Percentiles rank a stretch among this genome's conserved stretches.
These are phyloP conservation scores for Penicillium maclennaniae DNA, from an alignment of 495 filamentous ascomycete species.

Conservation along the genomic window DNA sequence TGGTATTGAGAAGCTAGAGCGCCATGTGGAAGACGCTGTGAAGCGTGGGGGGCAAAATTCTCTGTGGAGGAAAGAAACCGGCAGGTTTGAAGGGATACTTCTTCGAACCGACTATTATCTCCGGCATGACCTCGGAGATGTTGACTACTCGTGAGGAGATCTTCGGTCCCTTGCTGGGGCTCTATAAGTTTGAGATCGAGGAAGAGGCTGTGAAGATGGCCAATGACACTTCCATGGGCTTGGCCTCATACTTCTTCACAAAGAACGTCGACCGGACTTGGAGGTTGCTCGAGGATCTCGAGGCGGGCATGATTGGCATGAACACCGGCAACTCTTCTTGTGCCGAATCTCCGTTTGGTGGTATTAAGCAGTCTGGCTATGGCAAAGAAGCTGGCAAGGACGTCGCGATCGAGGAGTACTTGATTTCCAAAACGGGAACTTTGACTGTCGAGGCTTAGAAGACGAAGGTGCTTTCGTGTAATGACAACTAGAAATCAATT, in stretches of 20 bases:
- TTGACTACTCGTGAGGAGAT: slow-evolving; percentile 31
- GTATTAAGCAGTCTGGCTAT: slow-evolving; percentile 61
- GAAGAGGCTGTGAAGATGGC: slow-evolving; percentile 23
- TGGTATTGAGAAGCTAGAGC: slow-evolving; percentile 18
- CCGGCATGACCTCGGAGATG: slow-evolving; percentile 51
- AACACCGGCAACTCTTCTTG: slow-evolving; percentile 52
- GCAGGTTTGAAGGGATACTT: slow-evolving; percentile 32
- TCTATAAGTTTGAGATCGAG: slow-evolving; percentile 27
- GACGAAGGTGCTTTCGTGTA: no score
- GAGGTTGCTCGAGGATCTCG: slow-evolving; percentile 21
- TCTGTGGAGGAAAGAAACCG: slow-evolving; percentile 7
- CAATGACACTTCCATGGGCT: slow-evolving; percentile 22
- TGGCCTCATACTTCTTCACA: slow-evolving; percentile 28
- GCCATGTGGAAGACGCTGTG: slow-evolving; percentile 17
- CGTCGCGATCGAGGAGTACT: slow-evolving; percentile 55
- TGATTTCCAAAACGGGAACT: slow-evolving; percentile 59
- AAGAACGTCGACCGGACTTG: slow-evolving; percentile 17
- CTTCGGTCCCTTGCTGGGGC: slow-evolving; percentile 24
- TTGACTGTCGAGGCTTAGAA: slow-evolving; percentile 27
- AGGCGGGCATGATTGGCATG: slow-evolving; percentile 32
- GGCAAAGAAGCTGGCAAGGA: slow-evolving; percentile 64
- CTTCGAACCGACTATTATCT: slow-evolving; percentile 66
- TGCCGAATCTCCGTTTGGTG: slow-evolving; percentile 43
- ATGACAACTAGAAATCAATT: no score
- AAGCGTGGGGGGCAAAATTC: slow-evolving; percentile 14